A percentile compares a stretch with the other conserved stretches of the same genome.
These are phyloP conservation scores for Trypethelium eluteriae DNA, from an alignment of 495 filamentous ascomycete species.

Conservation along the genomic window DNA sequence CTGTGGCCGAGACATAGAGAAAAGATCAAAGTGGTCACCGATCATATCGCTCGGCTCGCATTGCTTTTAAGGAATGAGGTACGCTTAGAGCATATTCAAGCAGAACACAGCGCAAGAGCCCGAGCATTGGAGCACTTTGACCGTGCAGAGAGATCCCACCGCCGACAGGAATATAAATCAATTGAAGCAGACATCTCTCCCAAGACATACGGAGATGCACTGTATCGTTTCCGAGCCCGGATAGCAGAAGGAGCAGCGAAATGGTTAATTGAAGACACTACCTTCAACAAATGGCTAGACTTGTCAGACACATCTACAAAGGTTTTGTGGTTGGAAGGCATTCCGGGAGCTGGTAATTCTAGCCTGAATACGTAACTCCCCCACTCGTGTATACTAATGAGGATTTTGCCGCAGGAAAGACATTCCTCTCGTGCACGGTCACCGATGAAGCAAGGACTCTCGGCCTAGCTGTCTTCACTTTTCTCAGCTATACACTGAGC, in stretches of 20 bases:
- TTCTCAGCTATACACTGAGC: neutral
- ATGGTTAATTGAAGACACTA: neutral
- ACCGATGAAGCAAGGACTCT: neutral
- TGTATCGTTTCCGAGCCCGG: neutral
- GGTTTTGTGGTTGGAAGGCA: neutral
- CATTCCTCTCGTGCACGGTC: neutral
- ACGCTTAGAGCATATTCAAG: conserved; percentile 22
- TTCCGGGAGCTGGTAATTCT: neutral
- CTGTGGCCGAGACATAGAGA: conserved; percentile 22
- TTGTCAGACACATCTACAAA: neutral
- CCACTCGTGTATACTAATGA: neutral
- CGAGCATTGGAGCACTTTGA: conserved; percentile 20
- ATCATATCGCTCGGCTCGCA: conserved; percentile 20
- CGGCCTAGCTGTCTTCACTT: neutral
- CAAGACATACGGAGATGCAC: neutral
- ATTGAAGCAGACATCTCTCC: conserved; percentile 15
- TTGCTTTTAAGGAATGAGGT: conserved; percentile 25
- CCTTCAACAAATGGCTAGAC: neutral
- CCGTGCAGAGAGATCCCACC: conserved; percentile 20
- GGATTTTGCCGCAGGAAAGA: neutral
- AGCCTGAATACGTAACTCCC: neutral
- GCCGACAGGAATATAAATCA: conserved; percentile 12
- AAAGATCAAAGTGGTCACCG: conserved; percentile 20
- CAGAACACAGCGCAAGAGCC: conserved; percentile 23
- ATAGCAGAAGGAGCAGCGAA: neutral